Base-by-base conservation (phyloP, 2,329 filamentous ascomycete genomes). In the Fusarium albosuccineum region DNA sequence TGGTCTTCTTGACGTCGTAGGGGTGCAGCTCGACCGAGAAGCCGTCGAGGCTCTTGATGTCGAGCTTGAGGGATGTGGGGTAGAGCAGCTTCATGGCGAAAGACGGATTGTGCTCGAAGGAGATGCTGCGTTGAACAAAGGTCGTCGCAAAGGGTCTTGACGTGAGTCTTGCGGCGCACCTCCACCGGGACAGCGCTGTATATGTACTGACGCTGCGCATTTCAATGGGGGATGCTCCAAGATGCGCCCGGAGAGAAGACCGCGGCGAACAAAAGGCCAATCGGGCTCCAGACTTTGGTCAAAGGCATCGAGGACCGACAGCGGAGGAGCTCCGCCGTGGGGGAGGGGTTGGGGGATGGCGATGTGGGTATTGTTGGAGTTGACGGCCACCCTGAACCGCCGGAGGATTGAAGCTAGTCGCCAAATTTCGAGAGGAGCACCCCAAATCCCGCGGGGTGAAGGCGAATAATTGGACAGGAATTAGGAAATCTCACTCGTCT, bases 61-160 rank as follows among this genome's bases (percentile, higher is more conserved):
- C 83, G 75, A 90, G 83, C 54, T 79, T 80, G 64, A 90, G 82
- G 4, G 87, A 89, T 57, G 86, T 90, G 51, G 88, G 88, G 79
- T 90, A 90, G 67, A 90, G 86, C 68, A 91, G 85, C 80, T 91
- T 91, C 87, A 87, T 87, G 52, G 49, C 27, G 37, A 27, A 22
- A 22, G 39, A 57, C 29, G 44, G 36, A 30, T 39, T 40, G 27
- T 40, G 26, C 7, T 6, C 11, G 30, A 27, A 51, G 36, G 33
- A 51, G 41, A 41, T 26, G 26, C 11, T 6, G 48, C 27, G 30
- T 39, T 29, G 29, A 14, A 39, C 26, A n/a, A 17, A 9, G 37
- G 37, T 40, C n/a, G 46, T 30, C 41, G 27, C 10, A 27, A 41
- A 37, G 27, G 41, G 41, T 52, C 17, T 45, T 41, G n/a, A 22